phyloP scores from a whole-genome alignment of 2,329 filamentous ascomycete genomes.

The Stromatinia cepivora region DNA sequence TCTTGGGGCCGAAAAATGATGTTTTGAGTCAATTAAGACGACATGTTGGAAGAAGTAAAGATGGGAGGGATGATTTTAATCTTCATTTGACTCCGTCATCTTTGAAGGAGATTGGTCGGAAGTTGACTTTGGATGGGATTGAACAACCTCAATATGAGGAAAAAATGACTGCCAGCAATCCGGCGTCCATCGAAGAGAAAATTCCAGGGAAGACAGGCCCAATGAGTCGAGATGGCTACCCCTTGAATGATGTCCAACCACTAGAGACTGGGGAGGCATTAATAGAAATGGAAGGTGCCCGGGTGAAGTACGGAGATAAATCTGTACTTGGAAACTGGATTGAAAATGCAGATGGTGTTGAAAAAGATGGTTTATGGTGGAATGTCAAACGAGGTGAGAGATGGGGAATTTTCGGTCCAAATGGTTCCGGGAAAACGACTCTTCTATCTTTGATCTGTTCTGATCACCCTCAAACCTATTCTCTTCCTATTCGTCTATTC shows the following conservation, averaged over 20 bases:
- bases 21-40: constrained; percentile 57
- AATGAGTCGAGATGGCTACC: constrained; percentile 36
- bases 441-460: constrained; percentile 89
- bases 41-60: constrained; percentile 45
- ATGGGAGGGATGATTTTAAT: constrained; percentile 23
- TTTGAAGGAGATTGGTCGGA: constrained; percentile 36
- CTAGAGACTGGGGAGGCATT: constrained; percentile 61
- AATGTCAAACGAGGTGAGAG: constrained; percentile 78
- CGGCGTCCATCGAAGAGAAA: too few relatives aligned
- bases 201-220: background rate
- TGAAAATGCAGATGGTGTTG: constrained; percentile 52
- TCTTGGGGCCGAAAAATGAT: constrained; percentile 63
- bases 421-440: constrained; percentile 95
- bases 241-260: constrained; percentile 26
- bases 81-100: constrained; percentile 31
- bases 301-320: constrained; percentile 77
- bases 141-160: constrained; percentile 24
- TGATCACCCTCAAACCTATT: constrained; percentile 93
- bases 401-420: constrained; percentile 91
- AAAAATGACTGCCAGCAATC: background rate
- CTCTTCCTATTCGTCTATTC: constrained; percentile 82
- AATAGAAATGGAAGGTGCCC: constrained; percentile 84
- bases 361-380: constrained; percentile 71
- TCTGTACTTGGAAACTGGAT: constrained; percentile 79
- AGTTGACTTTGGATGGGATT: constrained; percentile 37